Conservation (phyloP, 495 filamentous ascomycete genomes). For the Penicillium lagena region DNA sequence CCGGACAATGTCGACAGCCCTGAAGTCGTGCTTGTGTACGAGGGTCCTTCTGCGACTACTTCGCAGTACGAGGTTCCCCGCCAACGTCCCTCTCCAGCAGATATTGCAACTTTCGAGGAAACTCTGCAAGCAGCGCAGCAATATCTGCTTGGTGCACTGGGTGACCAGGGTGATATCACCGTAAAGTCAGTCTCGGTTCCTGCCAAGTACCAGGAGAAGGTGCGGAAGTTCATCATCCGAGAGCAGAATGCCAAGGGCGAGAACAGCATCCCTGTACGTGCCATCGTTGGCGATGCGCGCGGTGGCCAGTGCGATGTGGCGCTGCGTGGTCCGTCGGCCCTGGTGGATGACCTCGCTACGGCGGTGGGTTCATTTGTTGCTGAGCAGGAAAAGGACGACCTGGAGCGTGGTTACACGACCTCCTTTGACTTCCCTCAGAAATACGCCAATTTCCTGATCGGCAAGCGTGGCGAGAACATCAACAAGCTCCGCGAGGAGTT, state of each 20-base stretch:
- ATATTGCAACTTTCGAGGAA: conserved; percentile 60
- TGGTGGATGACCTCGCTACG: conserved; percentile 60
- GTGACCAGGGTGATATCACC: conserved; percentile 63
- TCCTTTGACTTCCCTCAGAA: conserved; percentile 92
- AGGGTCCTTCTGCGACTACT: conserved; percentile 53
- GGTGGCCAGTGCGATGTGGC: conserved; percentile 48
- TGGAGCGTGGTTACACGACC: conserved; percentile 76
- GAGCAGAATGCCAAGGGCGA: conserved; percentile 63
- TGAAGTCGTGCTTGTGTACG: conserved; percentile 79
- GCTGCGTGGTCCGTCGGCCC: conserved; percentile 67
- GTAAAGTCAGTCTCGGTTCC: conserved; percentile 62
- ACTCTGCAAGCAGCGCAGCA: conserved; percentile 65
- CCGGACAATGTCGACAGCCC: conserved; percentile 57
- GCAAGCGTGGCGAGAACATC: conserved; percentile 86
- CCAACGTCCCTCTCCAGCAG: conserved; percentile 50
- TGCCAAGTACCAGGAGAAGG: conserved; percentile 74
- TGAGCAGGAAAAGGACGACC: conserved; percentile 78
- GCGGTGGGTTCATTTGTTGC: conserved; percentile 73
- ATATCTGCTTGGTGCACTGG: conserved; percentile 63
- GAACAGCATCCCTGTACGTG: conserved; percentile 66
- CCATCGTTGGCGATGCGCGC: conserved; percentile 43
- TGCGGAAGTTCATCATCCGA: conserved; percentile 66
- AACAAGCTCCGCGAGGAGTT: conserved; percentile 93
- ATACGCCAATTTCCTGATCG: conserved; percentile 88
- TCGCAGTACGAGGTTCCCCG: conserved; percentile 62